Evolutionary conservation across 2,329 filamentous ascomycete species (phyloP), one percentile per base, ranked within the genome.

Genomic region (Fusarium sp.): DNA sequence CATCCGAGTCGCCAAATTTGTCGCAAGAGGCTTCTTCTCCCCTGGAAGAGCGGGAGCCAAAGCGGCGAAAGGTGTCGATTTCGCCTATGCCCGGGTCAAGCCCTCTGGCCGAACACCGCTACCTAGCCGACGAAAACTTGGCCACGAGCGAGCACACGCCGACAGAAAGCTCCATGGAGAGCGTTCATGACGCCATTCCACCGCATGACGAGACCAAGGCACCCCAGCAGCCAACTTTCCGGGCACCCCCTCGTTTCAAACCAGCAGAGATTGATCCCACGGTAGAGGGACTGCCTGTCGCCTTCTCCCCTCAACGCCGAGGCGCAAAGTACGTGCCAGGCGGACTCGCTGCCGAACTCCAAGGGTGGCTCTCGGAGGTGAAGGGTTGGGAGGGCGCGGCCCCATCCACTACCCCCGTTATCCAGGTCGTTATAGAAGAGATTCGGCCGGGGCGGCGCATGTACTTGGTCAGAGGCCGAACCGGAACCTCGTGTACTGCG

Each of bases 331-430:
- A 82, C 31, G 23, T 82, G 1, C 53, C 78, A 5, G 77, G 78
- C 16, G 82, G 82, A 0, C 70, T 83, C 23, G 82, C 82, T 1
- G 78, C 81, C 3, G 76, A 77, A 46, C 73, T 84, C 7, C 82
- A 84, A 62, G 78, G 78, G 13, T 82, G 81, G 80, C 73, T 84
- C 10, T 82, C 82, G 0, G 80, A 83, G 23, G 76, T 83, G 27
- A 82, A 79, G 63, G 78, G 78, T 11, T 78, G 76, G 77, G 76
- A 78, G 15, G 72, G 72, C 39, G 50, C 50, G 7, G 62, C 69
- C 13, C 62, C 59, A n/a, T 44, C 64, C 11, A 50, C 62, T 7
- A 57, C 62, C 16, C 52, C 70, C 6, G 68, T 60, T 2, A 60
- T 77, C 37, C 74, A 66, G 11, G 68, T 83, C 15, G 61, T 41